Conservation (phyloP, 352 stramenopile genomes). For the Salisapilia sapeloensis region DNA sequence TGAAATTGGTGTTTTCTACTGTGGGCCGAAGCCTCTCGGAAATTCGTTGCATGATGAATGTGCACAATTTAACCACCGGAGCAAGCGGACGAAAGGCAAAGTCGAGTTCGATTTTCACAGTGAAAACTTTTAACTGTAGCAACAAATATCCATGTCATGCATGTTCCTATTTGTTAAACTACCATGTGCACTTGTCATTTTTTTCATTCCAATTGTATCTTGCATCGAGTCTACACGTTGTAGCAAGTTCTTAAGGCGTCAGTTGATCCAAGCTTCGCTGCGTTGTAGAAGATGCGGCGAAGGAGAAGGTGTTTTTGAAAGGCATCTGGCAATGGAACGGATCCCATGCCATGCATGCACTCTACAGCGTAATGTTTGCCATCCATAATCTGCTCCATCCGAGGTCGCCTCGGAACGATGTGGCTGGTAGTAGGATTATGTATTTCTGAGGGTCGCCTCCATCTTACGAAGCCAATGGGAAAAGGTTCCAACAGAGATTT, state of each 20-base stretch:
- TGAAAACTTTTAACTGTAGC: slow-evolving; percentile 37
- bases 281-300: slow-evolving; percentile 2
- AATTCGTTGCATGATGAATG: slow-evolving; percentile 43
- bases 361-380: slow-evolving; percentile 2
- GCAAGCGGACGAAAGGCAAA: slow-evolving; percentile 10
- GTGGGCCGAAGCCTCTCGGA: slow-evolving; percentile 39
- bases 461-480: slow-evolving; percentile 5
- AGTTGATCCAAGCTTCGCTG: too few relatives aligned
- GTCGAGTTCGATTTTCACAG: slow-evolving; percentile 57
- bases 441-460: slow-evolving; percentile 11
- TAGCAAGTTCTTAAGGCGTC: too few relatives aligned
- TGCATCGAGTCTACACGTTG: too few relatives aligned
- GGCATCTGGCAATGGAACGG: slow-evolving; percentile 4
- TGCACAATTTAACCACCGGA: slow-evolving; percentile 26
- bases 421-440: slow-evolving; percentile 32
- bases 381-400: slow-evolving; percentile 1
- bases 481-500: slow-evolving; percentile 19
- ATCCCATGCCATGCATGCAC: slow-evolving; percentile 5
- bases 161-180: too few relatives aligned
- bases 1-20: slow-evolving; percentile 69
- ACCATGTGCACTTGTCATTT: too few relatives aligned
- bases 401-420: slow-evolving; percentile 14
- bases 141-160: too few relatives aligned
- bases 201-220: too few relatives aligned
- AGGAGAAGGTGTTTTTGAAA: slow-evolving; percentile 6